phyloP scores from a whole-genome alignment of 176 grass and related monocot genomes.

The Sorghum bicolor region DNA sequence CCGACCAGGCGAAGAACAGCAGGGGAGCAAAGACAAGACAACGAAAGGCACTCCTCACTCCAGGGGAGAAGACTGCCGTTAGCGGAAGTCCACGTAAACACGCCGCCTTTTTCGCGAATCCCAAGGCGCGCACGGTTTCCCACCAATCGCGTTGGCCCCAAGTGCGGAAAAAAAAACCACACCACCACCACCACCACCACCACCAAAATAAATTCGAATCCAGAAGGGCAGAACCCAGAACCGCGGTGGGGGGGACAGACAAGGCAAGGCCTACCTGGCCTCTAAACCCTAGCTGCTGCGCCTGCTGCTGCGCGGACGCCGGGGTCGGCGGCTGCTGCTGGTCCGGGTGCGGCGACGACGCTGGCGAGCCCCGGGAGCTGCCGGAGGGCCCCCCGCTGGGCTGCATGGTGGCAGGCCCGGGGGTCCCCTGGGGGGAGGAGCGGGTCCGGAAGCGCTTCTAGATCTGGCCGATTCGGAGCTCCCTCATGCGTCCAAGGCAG shows the following conservation, averaged over 20 bases:
- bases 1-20: constrained; percentile 6
- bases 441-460: background rate
- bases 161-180: background rate
- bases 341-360: constrained; percentile 43
- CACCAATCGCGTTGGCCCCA: constrained; percentile 38
- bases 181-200: background rate
- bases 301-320: constrained; percentile 1
- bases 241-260: background rate
- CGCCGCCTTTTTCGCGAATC: constrained; percentile 43
- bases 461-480: constrained; percentile 36
- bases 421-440: background rate
- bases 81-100: constrained; percentile 25
- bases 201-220: constrained; percentile 35
- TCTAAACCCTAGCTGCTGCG: constrained; percentile 58
- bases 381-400: constrained; percentile 33
- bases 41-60: background rate
- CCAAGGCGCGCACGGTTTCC: constrained; percentile 37
- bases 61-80: constrained; percentile 1
- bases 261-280: constrained; percentile 40
- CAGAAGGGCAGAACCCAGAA: background rate
- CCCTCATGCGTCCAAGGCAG: constrained; percentile 29
- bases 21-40: constrained; percentile 8
- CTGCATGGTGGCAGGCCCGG: constrained; percentile 29
- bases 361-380: constrained; percentile 39
- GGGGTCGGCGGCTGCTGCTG: constrained; percentile 8